Conservation (phyloP, 148 eudicot genomes). For the Camellia sinensis region DNA sequence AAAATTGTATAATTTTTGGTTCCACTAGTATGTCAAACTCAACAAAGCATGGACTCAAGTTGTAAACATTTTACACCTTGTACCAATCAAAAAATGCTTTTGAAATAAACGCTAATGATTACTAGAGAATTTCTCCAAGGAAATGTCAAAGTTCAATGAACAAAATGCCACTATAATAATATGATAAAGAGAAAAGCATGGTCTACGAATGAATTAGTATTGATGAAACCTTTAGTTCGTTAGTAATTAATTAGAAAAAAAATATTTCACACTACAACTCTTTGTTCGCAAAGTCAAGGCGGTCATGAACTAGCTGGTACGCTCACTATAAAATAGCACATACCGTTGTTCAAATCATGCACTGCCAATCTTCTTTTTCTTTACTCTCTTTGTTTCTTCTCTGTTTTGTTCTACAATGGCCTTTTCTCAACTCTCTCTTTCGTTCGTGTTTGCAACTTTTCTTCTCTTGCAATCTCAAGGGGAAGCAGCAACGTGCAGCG, state of each 20-base stretch:
- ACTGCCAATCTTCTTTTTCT: slow-evolving; percentile 2
- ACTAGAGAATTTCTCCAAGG: background rate
- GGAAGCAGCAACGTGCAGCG: slow-evolving; percentile 47
- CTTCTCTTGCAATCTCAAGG: slow-evolving; percentile 28
- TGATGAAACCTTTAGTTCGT: background rate
- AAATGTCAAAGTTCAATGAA: background rate
- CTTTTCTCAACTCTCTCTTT: slow-evolving; percentile 17
- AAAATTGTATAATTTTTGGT: too few relatives aligned
- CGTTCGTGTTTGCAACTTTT: slow-evolving; percentile 21
- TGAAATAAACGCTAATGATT: background rate
- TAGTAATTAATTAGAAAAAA: background rate
- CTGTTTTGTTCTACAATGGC: slow-evolving; percentile 28
- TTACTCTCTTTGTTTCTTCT: background rate
- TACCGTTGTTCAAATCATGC: slow-evolving; percentile 15
- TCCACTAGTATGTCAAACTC: background rate
- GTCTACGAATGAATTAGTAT: background rate
- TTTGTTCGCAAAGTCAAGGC: too few relatives aligned
- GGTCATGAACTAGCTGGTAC: background rate
- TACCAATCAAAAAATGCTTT: background rate
- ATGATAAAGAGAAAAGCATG: background rate
- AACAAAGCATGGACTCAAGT: background rate
- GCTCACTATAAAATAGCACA: slow-evolving; percentile 27
- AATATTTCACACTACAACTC: background rate
- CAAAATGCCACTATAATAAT: background rate
- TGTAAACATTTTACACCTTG: background rate